Evolutionary conservation across 495 filamentous ascomycete species (phyloP), one percentile per base, ranked within the genome.

Genomic region (Tuber borchii): DNA sequence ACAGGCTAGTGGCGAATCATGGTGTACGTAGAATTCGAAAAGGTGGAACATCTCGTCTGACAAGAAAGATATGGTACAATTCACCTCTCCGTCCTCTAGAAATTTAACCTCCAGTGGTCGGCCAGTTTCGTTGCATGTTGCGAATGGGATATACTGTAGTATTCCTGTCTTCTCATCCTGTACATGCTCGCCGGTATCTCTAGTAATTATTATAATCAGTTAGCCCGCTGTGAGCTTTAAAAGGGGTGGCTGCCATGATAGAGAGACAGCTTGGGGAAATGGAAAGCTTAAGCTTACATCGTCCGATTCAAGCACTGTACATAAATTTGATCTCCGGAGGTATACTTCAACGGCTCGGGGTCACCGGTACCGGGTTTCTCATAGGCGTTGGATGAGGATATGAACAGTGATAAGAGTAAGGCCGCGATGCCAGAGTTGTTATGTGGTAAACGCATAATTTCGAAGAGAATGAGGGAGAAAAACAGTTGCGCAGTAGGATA

Each of bases 1-100:
- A 85, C 95, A 99, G 70, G 93, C 91, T 69, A 99, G 88, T 43
- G 95, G 95, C 17, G 92, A 93, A 84, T 99, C 95, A 86, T 91
- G 93, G 87, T 98, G 95, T 81, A 98, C 91, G 88, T 97, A 98
- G 88, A 97, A 97, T 85, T 99, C 95, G 84, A 97, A 90, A 68
- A 98, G 91, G 85, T 99, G 95, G 88, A 95, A 99, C 87, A 97
- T 90, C 31, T 91, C 89, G 85, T 99, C 95, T 82, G 90, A 86
- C 81, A 97, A 88, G 82, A 92, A 88, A 81, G 90, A 85, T 84
- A 98, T 92, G 71, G 95, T 99, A 87, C 95, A 99, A 85, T 93
- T 97, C 79, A 97, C 86, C 78, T 94, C 80, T 16, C 44, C 70
- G 81, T 93, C 92, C 79, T 93, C 84, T 84, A 94, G 93, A 86